Evolutionary conservation across 163 green algal genomes (phyloP).

Genomic region (Scenedesmus sp.): DNA sequence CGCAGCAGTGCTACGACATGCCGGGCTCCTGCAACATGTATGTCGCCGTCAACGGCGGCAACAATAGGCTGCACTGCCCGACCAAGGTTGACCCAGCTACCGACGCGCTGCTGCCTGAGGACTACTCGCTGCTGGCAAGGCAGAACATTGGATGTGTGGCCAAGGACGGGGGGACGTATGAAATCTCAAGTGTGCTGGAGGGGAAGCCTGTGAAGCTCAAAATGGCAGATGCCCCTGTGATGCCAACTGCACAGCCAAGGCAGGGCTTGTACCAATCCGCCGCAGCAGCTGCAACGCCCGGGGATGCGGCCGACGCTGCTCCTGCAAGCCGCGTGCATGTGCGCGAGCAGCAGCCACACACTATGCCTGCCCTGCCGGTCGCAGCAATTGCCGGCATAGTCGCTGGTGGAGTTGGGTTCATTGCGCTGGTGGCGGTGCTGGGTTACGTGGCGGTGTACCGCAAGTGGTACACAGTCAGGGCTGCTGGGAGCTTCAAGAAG

Average conservation of each 20-base stretch:
- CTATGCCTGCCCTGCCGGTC: slow-evolving; percentile 6
- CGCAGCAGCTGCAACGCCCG: not conserved
- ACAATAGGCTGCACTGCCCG: slow-evolving; percentile 41
- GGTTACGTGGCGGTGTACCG: slow-evolving; percentile 44
- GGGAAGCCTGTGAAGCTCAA: slow-evolving; percentile 24
- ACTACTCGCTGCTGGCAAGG: slow-evolving; percentile 10
- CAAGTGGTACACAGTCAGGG: slow-evolving; percentile 41
- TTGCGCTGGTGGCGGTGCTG: slow-evolving; percentile 22
- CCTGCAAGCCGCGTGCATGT: not conserved
- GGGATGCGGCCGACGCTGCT: not conserved
- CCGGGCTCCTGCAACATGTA: slow-evolving; percentile 36
- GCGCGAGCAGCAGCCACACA: not conserved
- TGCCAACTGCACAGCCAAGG: not conserved
- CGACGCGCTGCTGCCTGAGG: not conserved
- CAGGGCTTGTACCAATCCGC: not conserved
- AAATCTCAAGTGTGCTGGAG: slow-evolving; percentile 47
- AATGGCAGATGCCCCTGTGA: not conserved
- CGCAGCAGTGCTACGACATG: not conserved
- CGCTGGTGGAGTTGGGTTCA: not conserved
- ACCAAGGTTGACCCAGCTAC: not conserved
- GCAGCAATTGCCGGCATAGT: slow-evolving; percentile 38
- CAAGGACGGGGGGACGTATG: slow-evolving; percentile 20
- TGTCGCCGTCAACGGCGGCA: slow-evolving; percentile 1
- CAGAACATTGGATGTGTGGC: slow-evolving; percentile 37
- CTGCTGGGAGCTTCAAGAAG: slow-evolving; percentile 37